phyloP scores from a whole-genome alignment of 2,329 filamentous ascomycete species.

The Colletotrichum eremochloae region DNA sequence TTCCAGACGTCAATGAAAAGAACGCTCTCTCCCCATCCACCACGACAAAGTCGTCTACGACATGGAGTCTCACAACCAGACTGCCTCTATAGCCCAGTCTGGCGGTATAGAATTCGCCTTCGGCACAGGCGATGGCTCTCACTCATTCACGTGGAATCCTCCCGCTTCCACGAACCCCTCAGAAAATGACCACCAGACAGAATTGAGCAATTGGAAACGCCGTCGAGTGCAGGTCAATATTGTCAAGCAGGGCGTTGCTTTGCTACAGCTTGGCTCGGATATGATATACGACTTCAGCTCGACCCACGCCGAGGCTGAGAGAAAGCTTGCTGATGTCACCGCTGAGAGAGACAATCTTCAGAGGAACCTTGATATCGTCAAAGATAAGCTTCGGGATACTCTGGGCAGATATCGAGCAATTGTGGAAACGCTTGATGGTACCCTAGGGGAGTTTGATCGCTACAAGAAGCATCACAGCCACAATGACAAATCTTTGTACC shows the following conservation, averaged over 20 bases:
- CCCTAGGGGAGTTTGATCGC: neutral
- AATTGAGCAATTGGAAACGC: constrained; percentile 11
- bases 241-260: constrained; percentile 12
- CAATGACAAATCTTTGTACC: neutral
- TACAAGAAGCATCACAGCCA: neutral
- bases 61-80: neutral
- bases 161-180: neutral
- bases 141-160: constrained; percentile 10
- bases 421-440: neutral
- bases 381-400: neutral
- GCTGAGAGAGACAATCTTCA: constrained; percentile 10
- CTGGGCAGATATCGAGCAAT: neutral
- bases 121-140: neutral
- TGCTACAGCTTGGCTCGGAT: constrained; percentile 13
- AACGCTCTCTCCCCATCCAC: neutral
- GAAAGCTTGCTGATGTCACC: neutral
- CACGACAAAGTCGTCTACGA: too few species aligned
- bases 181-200: neutral
- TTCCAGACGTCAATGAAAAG: neutral
- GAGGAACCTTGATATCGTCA: neutral
- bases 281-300: constrained; percentile 21
- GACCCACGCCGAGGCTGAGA: constrained; percentile 10
- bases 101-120: neutral
- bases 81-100: neutral
- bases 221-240: constrained; percentile 27